phyloP scores from a whole-genome alignment of 495 filamentous ascomycete species.

The Cercophora newfieldiana region DNA sequence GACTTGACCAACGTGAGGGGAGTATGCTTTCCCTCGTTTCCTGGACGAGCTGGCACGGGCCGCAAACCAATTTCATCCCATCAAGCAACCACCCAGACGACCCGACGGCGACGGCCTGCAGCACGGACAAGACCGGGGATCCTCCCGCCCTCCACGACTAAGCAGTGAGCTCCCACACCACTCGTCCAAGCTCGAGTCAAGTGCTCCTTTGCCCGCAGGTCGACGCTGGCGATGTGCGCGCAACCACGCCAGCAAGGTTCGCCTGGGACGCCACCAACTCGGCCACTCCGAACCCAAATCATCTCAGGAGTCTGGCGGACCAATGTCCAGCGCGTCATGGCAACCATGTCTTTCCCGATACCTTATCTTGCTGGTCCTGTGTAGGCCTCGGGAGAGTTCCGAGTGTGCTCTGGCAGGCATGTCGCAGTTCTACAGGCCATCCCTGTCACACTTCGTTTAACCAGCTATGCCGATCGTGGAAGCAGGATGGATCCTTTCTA shows the following conservation, averaged over 20 bases:
- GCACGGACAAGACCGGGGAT: not conserved
- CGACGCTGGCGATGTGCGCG: not conserved
- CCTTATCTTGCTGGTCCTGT: not conserved
- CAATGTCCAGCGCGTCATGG: not conserved
- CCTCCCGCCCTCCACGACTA: not conserved
- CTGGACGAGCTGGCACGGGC: conserved; percentile 1
- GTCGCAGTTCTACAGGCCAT: conserved; percentile 8
- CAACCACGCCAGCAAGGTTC: not conserved
- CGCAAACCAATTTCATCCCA: conserved; percentile 1
- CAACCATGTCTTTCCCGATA: not conserved
- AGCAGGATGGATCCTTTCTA: conserved; percentile 1
- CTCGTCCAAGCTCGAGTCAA: not conserved
- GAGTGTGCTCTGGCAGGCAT: not conserved
- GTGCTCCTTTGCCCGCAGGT: not conserved
- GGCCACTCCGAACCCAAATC: conserved; percentile 9
- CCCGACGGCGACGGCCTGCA: not conserved
- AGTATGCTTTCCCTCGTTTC: not conserved
- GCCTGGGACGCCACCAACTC: not conserved
- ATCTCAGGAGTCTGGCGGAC: not conserved
- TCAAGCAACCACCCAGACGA: not conserved
- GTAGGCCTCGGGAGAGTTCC: conserved; percentile 4
- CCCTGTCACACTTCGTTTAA: not conserved
- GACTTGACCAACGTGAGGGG: not conserved
- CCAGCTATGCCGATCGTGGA: not conserved
- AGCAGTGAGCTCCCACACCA: not conserved